Base-by-base conservation (phyloP, 2,329 filamentous ascomycete species). In the Ophiocordyceps robertsii region DNA sequence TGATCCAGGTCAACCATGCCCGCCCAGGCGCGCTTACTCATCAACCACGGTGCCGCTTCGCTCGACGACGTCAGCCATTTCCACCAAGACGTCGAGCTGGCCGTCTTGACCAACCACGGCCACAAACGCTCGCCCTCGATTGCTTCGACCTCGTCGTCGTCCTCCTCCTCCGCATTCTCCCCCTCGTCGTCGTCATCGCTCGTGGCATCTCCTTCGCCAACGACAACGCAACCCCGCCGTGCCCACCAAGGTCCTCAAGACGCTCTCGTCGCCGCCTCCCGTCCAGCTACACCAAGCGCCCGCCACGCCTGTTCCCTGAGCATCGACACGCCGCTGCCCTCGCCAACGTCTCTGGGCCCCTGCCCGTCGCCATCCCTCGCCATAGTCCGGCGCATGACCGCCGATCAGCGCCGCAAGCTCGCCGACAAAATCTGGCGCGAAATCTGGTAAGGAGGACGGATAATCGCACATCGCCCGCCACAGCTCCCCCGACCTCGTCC, bases 361-460 rank as follows among this genome's bases (percentile, higher is more conserved):
- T 14, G 24, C 4, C 8, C 32, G 12, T 32, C 43, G 8, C 39
- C 42, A 35, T 40, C 38, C 16, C 35, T 31, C 21, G 46, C 39
- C n/a, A 14, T 30, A 39, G 31, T 14, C 37, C 46, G 29, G 31
- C 39, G 33, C 40, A 53, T 52, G 43, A 53, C 48, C 41, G 43
- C 38, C 37, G 40, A 42, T 29, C 47, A 56, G 35, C 52, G 51
- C 32, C 48, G 45, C 37, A 46, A 48, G 24, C 43, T 49, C 32
- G 48, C 58, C 13, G 47, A 47, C 10, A 46, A 52, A 38, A 44
- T 55, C 44, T 58, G 56, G 53, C 48, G 50, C 36, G 52, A 49
- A 30, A 51, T 51, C 43, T 59, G 54, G 54, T 55, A 42, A 54
- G 19, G 33, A 10, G 12, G 12, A 36, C 16, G n/a, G 6, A 14